Conservation (phyloP, 768 basidiomycete genomes). For the Austroboletus eburneus region DNA sequence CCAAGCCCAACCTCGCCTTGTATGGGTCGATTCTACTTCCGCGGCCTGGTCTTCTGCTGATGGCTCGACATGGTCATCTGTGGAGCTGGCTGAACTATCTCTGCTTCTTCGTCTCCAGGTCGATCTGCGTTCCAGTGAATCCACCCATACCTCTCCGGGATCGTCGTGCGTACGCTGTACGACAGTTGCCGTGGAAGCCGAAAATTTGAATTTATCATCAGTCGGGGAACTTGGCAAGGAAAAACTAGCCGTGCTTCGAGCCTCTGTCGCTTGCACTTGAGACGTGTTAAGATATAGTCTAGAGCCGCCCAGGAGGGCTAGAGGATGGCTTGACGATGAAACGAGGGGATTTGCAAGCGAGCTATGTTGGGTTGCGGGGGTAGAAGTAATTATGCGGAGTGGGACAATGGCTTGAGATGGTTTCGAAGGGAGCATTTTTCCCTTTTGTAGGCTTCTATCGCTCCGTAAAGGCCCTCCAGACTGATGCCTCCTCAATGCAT, state of each 20-base stretch:
- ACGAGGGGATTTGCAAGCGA: not conserved
- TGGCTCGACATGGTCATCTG: slow-evolving; percentile 24
- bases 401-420: slow-evolving; percentile 10
- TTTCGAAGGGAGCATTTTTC: slow-evolving; percentile 1
- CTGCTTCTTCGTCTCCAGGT: slow-evolving; percentile 11
- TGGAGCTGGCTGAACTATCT: slow-evolving; percentile 3
- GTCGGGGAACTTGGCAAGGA: slow-evolving; percentile 11
- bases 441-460: not conserved
- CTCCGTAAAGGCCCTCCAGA: slow-evolving; percentile 15
- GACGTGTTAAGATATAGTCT: slow-evolving; percentile 15
- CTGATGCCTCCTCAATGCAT: slow-evolving; percentile 50
- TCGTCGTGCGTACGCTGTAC: slow-evolving; percentile 33
- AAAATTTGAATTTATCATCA: not conserved
- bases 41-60: slow-evolving; percentile 35
- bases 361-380: not conserved
- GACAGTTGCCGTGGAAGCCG: slow-evolving; percentile 15
- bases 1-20: slow-evolving; percentile 27
- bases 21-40: slow-evolving; percentile 43
- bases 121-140: slow-evolving; percentile 46
- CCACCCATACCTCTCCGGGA: slow-evolving; percentile 55
- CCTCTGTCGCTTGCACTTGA: slow-evolving; percentile 6
- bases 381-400: slow-evolving; percentile 2
- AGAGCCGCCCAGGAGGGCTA: slow-evolving; percentile 4
- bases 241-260: slow-evolving; percentile 1
- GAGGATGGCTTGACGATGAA: too few species aligned